Evolutionary conservation across 2,329 filamentous ascomycete species (phyloP), one percentile per base, ranked within the genome.

Genomic region (Xylariales sp.): DNA sequence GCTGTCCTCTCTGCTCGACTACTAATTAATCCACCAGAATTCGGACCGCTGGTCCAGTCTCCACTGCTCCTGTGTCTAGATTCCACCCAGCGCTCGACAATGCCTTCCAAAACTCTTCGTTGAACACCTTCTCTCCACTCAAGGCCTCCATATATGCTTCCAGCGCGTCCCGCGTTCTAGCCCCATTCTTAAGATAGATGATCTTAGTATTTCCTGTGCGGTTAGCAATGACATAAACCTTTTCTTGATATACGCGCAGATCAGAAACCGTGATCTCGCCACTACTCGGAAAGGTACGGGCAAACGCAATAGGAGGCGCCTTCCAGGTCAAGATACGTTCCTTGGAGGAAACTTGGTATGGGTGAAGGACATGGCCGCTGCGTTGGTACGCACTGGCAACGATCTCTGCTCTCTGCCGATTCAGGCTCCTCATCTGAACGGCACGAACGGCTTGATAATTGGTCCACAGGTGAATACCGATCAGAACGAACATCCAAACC

Each of bases 401-500:
- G 15, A 96, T 79, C 33, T 83, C 87, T 2, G 89, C 86, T 24
- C 93, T 78, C 60, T 97, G 90, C 16, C 88, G 76, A 62, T 95
- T 97, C 24, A 97, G 70, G 6, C 79, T 87, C 27, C 77, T 76
- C 82, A 97, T 88, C 56, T 80, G 81, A 13, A 98, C 90, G 33
- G 85, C 75, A 44, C 83, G 75, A 5, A 98, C 91, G 29, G 89
- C 93, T 23, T 79, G 72, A 60, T 94, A 91, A 60, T 97, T 97
- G 51, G 85, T 89, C 55, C 73, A 76, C 6, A 97, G 73, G 60
- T 97, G 93, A 6, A 86, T 66, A 11, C 78, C 67, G 13, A 96
- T 74, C 15, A 97, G 74, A 3, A 78, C 45, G 1, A 90, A 62
- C 64, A 95, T 79, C 40, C 83, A 70, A 32, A 67, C 68, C 78